Evolutionary conservation across 768 basidiomycete species (phyloP), one percentile per base, ranked within the genome.

Genomic region (Phanerodontia chrysosporium): DNA sequence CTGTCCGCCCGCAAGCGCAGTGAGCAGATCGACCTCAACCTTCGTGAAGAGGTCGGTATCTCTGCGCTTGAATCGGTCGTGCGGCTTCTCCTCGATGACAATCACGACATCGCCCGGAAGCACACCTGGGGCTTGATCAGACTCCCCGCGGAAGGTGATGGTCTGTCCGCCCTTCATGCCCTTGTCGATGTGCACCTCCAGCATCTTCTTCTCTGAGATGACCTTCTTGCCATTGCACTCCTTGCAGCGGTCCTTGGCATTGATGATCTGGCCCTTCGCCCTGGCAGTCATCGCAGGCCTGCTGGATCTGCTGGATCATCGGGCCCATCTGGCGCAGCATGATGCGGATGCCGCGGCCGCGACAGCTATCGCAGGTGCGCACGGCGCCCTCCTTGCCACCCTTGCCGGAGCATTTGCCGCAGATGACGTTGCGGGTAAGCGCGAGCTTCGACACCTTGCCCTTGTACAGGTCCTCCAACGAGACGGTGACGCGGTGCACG

Each of bases 231-330:
- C 97, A 73, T 90, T 91, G 82, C 97, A 99, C 32, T 77, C 78
- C 71, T 85, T 82, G 83, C 97, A 99, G 60, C 89, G 83, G 78
- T 98, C 94, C 73, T 95, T 98, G 58, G 76, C 70, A 72, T 93
- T 95, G 79, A 99, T 97, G 66, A 95, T 80, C 74, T 99, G 96
- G 64, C 97, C 97, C n/a, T 86, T 83, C n/a, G 16, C 92, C 97
- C 52, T 80, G 83, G 73, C 97, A 99, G 16, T 98, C 97, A 70
- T 89, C 86, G 78, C 97, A 99, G 46, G 86, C 81, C 55, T 93
- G 91, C 72, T 98, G 97, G 65, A 98, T 92, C 76, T 99, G 96
- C 75, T 99, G 97, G 66, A 99, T 92, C 97, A 99, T 99, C 4
- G 97, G 97, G 27, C 97, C 97, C 85, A 99, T 91, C 73, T 98